phyloP scores from a whole-genome alignment of 352 stramenopile genomes.

The Phytopythium helicoides region DNA sequence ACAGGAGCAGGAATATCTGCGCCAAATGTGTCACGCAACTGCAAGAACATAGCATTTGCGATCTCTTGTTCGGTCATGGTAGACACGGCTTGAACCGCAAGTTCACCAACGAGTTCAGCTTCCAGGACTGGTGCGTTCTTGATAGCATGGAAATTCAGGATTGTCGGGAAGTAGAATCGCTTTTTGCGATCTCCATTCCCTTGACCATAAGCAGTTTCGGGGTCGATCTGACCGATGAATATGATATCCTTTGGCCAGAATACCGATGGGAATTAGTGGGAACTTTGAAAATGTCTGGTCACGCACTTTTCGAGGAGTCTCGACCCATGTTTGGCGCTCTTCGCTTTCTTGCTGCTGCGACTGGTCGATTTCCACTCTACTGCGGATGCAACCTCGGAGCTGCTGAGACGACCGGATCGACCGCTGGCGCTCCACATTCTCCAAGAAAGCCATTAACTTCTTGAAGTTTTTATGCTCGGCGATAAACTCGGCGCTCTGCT shows the following conservation, averaged over 20 bases:
- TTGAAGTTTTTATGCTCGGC: constrained; percentile 71
- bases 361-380: too few relatives aligned
- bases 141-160: constrained; percentile 56
- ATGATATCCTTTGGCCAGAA: constrained; percentile 56
- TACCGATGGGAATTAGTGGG: constrained; percentile 54
- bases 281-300: too few relatives aligned
- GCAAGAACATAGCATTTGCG: constrained; percentile 26
- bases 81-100: constrained; percentile 18
- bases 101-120: constrained; percentile 49
- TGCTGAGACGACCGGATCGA: too few relatives aligned
- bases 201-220: background rate
- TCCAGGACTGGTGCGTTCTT: constrained; percentile 62
- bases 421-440: constrained; percentile 57
- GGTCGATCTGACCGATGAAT: constrained; percentile 41
- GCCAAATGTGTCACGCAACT: constrained; percentile 40
- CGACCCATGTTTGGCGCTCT: too few relatives aligned
- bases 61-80: constrained; percentile 34
- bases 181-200: constrained; percentile 8
- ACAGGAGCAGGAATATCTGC: constrained; percentile 26
- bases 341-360: too few relatives aligned
- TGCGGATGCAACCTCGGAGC: too few relatives aligned
- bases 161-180: constrained; percentile 51
- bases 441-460: constrained; percentile 58
- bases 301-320: too few relatives aligned
- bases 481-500: too few relatives aligned